Evolutionary conservation across 2,329 filamentous ascomycete species (phyloP), one percentile per base, ranked within the genome.

Genomic region (Penicillium palitans): DNA sequence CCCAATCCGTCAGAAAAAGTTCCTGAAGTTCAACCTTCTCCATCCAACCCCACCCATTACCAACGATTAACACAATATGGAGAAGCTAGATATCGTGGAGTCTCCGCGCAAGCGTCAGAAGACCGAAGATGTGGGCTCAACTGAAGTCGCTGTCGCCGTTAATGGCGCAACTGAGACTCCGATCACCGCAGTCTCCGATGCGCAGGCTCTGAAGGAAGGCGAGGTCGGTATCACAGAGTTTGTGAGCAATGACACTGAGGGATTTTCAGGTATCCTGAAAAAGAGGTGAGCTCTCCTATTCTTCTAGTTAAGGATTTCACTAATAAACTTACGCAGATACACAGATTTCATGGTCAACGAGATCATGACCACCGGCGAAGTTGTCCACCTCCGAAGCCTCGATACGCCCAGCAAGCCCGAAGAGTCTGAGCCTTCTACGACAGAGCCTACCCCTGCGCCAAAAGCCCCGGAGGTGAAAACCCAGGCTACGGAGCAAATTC

Each of bases 341-440:
- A 93, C 92, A 4, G 93, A 97, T 73, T 97, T 97, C 68, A 81
- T 95, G 66, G 93, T 97, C 67, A 93, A 96, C 70, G 93, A 97
- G 75, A 93, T 97, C 61, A 79, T 84, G 21, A 86, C 87, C 31
- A 84, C 89, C 69, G 92, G 92, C 17, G 77, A 86, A 54, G 90
- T 96, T 15, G 74, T 95, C 52, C 91, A 93, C 73, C 79, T 97
- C 49, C 80, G 75, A 57, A 83, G 80, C 53, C 74, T 83, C 17
- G 65, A 68, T 19, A 68, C 69, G 8, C 73, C 74, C 0, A 48
- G 59, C 15, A 60, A 66, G 41, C 48, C 55, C 9, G 53, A 60
- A 29, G 54, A 61, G 9, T 44, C 60, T 1, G 59, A 62, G 17
- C 21, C 58, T 35, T 53, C 55, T 15, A 8, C 60, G 19, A 29